phyloP scores from a whole-genome alignment of 2,329 filamentous ascomycete species.

The Pseudogymnoascus sp. region DNA sequence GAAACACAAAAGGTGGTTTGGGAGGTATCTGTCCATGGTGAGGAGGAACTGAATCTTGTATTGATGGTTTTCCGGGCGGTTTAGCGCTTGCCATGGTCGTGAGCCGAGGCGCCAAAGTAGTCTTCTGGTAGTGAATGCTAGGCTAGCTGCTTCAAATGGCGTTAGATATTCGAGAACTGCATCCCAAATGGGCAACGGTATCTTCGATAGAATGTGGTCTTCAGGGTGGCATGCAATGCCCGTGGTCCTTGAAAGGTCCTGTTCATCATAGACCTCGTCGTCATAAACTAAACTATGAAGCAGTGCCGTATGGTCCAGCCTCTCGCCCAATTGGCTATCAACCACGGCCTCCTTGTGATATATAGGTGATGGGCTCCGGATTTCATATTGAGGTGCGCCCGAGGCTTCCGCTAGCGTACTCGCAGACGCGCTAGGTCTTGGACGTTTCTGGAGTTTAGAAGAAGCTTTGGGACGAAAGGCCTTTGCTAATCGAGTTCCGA shows the following conservation, averaged over 20 bases:
- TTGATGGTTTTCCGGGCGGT: constrained; percentile 34
- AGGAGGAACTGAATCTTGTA: constrained; percentile 43
- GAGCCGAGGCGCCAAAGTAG: constrained; percentile 36
- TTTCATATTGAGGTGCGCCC: background rate
- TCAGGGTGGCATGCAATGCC: background rate
- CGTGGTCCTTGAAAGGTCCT: background rate
- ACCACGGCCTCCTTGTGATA: background rate
- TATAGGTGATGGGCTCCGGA: background rate
- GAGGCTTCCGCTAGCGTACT: background rate
- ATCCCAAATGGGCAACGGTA: constrained; percentile 34
- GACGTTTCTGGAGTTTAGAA: background rate
- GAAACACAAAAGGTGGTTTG: constrained; percentile 50
- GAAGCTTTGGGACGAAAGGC: background rate
- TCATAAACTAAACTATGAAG: constrained; percentile 22
- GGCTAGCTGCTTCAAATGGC: constrained; percentile 38
- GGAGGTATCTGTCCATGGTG: constrained; percentile 40
- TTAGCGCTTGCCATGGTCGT: constrained; percentile 31
- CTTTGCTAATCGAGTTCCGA: background rate
- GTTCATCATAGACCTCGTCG: constrained; percentile 1
- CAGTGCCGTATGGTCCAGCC: constrained; percentile 24
- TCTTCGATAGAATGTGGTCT: background rate
- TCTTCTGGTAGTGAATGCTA: constrained; percentile 40
- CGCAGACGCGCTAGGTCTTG: background rate
- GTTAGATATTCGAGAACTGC: constrained; percentile 33
- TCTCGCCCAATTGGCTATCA: constrained; percentile 24